Conservation (phyloP, 2,329 filamentous ascomycete genomes). For the Bisporella sp. region DNA sequence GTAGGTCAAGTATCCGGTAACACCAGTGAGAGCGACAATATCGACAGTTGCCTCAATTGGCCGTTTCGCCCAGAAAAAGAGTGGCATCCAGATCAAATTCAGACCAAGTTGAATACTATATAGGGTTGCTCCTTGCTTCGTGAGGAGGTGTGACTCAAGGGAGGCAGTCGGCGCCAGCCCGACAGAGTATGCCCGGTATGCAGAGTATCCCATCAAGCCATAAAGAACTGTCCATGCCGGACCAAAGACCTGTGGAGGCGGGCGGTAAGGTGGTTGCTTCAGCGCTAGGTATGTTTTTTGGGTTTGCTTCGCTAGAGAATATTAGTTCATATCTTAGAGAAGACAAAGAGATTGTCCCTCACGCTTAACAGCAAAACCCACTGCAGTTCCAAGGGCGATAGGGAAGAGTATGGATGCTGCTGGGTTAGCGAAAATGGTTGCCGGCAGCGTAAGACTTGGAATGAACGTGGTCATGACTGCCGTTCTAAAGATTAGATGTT, state of each 20-base stretch:
- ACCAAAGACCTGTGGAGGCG: slow-evolving; percentile 55
- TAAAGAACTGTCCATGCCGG: slow-evolving; percentile 63
- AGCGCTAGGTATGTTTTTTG: slow-evolving; percentile 57
- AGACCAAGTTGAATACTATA: slow-evolving; percentile 69
- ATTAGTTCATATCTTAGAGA: not conserved
- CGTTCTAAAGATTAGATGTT: not conserved
- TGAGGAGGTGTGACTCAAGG: slow-evolving; percentile 25
- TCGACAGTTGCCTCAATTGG: slow-evolving; percentile 71
- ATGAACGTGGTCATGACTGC: slow-evolving; percentile 70
- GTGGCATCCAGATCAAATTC: slow-evolving; percentile 85
- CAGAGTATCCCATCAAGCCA: slow-evolving; percentile 79
- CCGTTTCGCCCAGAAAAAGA: slow-evolving; percentile 76
- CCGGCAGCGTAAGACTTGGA: slow-evolving; percentile 69
- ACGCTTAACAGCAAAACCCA: slow-evolving; percentile 65
- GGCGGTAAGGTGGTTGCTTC: slow-evolving; percentile 59
- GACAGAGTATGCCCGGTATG: slow-evolving; percentile 65
- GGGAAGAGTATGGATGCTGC: slow-evolving; percentile 71
- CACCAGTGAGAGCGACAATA: slow-evolving; percentile 63
- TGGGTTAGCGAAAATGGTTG: slow-evolving; percentile 62
- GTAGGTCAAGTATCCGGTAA: slow-evolving; percentile 67
- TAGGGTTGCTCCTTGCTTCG: slow-evolving; percentile 65
- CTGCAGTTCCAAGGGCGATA: slow-evolving; percentile 62
- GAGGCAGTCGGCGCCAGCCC: slow-evolving; percentile 46
- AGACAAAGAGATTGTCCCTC: slow-evolving; percentile 25
- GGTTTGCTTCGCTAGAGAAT: slow-evolving; percentile 43